Conservation (phyloP, 257 asterid species). For the Solanum paucissectum region DNA sequence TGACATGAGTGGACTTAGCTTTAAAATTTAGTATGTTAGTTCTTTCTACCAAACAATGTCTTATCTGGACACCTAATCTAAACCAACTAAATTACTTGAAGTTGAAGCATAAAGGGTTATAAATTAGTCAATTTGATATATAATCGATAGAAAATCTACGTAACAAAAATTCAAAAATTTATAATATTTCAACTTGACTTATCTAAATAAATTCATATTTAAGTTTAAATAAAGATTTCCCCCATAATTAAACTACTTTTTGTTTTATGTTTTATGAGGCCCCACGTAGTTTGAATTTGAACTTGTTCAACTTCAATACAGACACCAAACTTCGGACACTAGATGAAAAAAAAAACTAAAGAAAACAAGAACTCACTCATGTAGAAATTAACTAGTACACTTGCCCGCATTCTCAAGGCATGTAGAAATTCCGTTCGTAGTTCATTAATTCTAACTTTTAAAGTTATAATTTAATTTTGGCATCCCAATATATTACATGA, state of each 20-base stretch:
- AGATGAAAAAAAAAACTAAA: too few relatives aligned
- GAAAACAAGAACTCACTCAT: too few relatives aligned
- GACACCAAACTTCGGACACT: rapidly evolving
- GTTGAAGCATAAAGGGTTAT: not conserved
- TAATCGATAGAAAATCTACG: too few relatives aligned
- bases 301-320: too few relatives aligned
- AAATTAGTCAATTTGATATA: not conserved
- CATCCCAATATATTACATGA: not conserved
- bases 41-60: not conserved
- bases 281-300: rapidly evolving
- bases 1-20: not conserved
- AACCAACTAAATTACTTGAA: not conserved
- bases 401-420: not conserved
- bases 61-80: not conserved
- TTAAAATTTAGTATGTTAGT: not conserved
- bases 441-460: not conserved
- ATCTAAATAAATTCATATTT: not conserved
- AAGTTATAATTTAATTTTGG: not conserved
- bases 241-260: not conserved
- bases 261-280: too few relatives aligned
- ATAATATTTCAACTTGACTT: not conserved
- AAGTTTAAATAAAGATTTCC: not conserved
- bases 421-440: not conserved
- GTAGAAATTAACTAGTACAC: not conserved
- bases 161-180: too few relatives aligned